Conservation (phyloP, 1,139 yeast genomes). For the Yamadazyma blattariae region DNA sequence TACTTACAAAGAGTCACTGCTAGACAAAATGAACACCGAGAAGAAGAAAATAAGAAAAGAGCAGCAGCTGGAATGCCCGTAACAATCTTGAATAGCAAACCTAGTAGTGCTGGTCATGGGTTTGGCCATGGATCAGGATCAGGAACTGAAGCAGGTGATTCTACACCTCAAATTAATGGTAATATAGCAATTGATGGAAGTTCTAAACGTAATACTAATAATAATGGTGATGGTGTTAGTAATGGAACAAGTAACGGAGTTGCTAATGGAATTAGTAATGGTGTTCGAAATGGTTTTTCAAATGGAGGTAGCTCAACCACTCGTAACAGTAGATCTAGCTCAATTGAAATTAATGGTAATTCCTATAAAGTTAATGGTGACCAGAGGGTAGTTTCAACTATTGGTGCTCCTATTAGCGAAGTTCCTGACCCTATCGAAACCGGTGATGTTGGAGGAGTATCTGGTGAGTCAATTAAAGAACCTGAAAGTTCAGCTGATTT, state of each 20-base stretch:
- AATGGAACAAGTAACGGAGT: not conserved
- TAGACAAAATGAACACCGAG: conserved; percentile 31
- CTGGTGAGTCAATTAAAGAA: conserved; percentile 4
- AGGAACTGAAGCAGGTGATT: not conserved
- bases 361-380: not conserved
- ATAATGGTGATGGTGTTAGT: not conserved
- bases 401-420: conserved; percentile 7
- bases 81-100: not conserved
- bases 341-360: no score
- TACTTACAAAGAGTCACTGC: conserved; percentile 65
- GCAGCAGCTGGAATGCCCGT: conserved; percentile 32
- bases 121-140: no score
- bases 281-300: not conserved
- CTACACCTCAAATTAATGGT: not conserved
- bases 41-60: conserved; percentile 32
- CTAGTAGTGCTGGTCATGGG: no score
- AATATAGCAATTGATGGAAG: not conserved
- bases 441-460: not conserved
- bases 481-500: conserved; percentile 9
- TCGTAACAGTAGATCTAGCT: no score
- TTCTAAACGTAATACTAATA: not conserved
- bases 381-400: conserved; percentile 8
- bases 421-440: no score
- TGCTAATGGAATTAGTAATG: not conserved
- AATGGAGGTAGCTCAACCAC: not conserved